Percentiles rank a stretch among this genome's conserved stretches.
phyloP scores from a whole-genome alignment of 2,329 filamentous ascomycete species.

The Colletotrichum euphorbiae region DNA sequence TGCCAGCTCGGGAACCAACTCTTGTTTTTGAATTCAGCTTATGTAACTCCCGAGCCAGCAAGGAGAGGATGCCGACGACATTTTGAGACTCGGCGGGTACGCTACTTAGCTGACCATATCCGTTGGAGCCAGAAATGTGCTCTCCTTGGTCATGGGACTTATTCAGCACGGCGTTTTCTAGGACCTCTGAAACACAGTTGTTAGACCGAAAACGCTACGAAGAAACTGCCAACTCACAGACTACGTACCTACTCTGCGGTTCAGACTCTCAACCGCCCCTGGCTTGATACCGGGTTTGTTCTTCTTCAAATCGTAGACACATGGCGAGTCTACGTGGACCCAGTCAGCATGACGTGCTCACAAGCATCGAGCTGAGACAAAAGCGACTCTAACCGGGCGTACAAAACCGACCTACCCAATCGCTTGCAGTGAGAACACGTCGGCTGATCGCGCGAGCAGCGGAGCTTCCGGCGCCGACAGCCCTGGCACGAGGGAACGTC shows the following conservation, averaged over 20 bases:
- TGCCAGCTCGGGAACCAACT: neutral
- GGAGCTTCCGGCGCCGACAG: conserved; percentile 49
- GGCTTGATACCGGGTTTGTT: conserved; percentile 44
- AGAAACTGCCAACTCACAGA: too few species aligned
- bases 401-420: conserved; percentile 41
- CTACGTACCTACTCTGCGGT: conserved; percentile 42
- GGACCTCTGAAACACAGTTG: conserved; percentile 18
- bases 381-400: neutral
- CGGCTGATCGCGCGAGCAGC: conserved; percentile 50
- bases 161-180: conserved; percentile 37
- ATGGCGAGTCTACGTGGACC: conserved; percentile 40
- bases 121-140: neutral
- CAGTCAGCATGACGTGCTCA: conserved; percentile 10
- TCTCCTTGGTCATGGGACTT: conserved; percentile 16
- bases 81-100: conserved; percentile 24
- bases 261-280: conserved; percentile 42
- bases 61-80: conserved; percentile 40
- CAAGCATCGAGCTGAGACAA: neutral
- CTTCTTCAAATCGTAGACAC: conserved; percentile 44
- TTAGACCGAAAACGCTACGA: too few species aligned
- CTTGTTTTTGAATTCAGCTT: conserved; percentile 35
- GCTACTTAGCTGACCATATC: conserved; percentile 1
- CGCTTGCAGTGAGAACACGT: conserved; percentile 48
- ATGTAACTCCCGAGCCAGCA: conserved; percentile 42
- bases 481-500: conserved; percentile 48